These are phyloP conservation scores for Lippia alba DNA, from an alignment of 305 asterid genomes.

Conservation along the genomic window DNA sequence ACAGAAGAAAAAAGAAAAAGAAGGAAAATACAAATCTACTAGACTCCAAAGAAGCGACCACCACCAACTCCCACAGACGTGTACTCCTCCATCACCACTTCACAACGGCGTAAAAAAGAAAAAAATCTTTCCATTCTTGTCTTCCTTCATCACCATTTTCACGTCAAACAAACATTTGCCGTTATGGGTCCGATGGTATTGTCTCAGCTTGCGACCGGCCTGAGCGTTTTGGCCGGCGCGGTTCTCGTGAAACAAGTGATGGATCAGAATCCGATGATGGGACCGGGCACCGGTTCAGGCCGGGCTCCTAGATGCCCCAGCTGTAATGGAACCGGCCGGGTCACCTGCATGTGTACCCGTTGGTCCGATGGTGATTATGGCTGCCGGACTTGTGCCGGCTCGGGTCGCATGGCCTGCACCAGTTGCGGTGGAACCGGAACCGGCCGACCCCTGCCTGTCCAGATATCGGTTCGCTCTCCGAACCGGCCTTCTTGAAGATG, in stretches of 20 bases:
- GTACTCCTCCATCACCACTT: slow-evolving; percentile 54
- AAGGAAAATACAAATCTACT: background rate
- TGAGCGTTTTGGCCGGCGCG: slow-evolving; percentile 87
- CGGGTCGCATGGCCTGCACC: slow-evolving; percentile 87
- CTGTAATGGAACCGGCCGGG: slow-evolving; percentile 95
- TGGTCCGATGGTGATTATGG: slow-evolving; percentile 95
- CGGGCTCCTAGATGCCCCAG: slow-evolving; percentile 67
- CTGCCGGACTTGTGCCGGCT: slow-evolving; percentile 90
- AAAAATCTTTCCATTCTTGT: slow-evolving; percentile 23
- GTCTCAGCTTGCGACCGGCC: slow-evolving; percentile 81
- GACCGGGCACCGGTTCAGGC: slow-evolving; percentile 75
- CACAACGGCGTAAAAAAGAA: slow-evolving; percentile 26
- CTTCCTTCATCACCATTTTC: background rate
- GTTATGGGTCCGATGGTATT: slow-evolving; percentile 83
- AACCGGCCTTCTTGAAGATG: slow-evolving; percentile 50
- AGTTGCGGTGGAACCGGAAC: slow-evolving; percentile 93
- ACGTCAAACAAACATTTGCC: background rate
- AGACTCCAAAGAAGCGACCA: slow-evolving; percentile 32
- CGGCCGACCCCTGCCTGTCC: slow-evolving; percentile 91
- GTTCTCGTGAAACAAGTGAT: slow-evolving; percentile 74
- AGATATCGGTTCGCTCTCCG: slow-evolving; percentile 65
- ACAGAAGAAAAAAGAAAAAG: background rate
- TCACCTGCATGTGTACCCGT: slow-evolving; percentile 77
- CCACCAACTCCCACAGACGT: slow-evolving; percentile 49
- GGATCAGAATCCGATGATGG: slow-evolving; percentile 78